Percentiles rank a stretch among this genome's conserved stretches.
Evolutionary conservation across 495 filamentous ascomycete species (phyloP).

Genomic region (Penicillium atrosanguineum): DNA sequence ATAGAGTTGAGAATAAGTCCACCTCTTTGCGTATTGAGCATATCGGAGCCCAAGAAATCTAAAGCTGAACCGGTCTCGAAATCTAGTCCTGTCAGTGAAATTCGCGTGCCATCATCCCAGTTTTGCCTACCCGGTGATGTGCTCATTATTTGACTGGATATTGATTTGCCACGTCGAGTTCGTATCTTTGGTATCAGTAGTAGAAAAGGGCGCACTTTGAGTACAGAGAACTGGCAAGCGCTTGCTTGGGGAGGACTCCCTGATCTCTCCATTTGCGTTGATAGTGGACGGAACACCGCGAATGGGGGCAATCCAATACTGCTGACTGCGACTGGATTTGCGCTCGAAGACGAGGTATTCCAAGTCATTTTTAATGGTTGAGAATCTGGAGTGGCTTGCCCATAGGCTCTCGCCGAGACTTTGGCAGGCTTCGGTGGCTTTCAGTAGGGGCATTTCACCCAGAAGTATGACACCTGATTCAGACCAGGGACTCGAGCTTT

Average conservation of each 20-base stretch:
- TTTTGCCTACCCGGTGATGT: conserved; percentile 17
- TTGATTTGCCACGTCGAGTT: conserved; percentile 16
- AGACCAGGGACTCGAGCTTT: conserved; percentile 14
- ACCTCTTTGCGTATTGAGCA: conserved; percentile 17
- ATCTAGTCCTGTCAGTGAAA: conserved; percentile 5
- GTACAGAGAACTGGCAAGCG: conserved; percentile 19
- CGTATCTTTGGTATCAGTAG: conserved; percentile 10
- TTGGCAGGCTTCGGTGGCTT: conserved; percentile 15
- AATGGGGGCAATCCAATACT: conserved; percentile 15
- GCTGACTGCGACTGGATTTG: conserved; percentile 7
- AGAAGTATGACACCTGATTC: conserved; percentile 19
- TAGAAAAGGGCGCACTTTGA: conserved; percentile 20
- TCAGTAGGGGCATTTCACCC: conserved; percentile 15
- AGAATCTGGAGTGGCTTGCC: not conserved
- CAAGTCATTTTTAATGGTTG: conserved; percentile 5
- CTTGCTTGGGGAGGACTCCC: conserved; percentile 6
- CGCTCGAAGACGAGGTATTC: conserved; percentile 16
- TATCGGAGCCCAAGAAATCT: conserved; percentile 26
- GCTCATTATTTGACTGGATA: conserved; percentile 18
- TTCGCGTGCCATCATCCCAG: too few relatives aligned
- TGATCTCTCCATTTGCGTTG: conserved; percentile 9
- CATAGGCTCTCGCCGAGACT: conserved; percentile 18
- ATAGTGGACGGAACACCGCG: conserved; percentile 10
- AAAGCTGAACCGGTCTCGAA: conserved; percentile 25
- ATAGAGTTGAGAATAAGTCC: conserved; percentile 20